Conservation (phyloP, 1,284 basidiomycete species). For the Stygiomarasmius scandens region DNA sequence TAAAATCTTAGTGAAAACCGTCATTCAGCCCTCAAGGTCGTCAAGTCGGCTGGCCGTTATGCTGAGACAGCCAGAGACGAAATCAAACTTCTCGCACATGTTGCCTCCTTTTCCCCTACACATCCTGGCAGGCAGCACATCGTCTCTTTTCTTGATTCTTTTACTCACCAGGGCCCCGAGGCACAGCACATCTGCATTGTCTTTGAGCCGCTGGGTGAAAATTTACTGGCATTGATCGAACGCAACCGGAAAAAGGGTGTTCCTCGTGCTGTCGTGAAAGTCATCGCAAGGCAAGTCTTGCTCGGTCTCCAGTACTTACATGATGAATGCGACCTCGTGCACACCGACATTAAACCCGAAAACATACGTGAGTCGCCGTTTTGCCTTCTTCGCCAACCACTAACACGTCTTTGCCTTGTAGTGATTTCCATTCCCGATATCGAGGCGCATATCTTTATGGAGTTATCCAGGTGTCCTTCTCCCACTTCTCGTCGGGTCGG, state of each 20-base stretch:
- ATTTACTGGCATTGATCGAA: conserved; percentile 82
- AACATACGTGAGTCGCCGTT: conserved; percentile 71
- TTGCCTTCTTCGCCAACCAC: not conserved
- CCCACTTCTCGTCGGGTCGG: conserved; percentile 74
- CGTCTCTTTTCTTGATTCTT: conserved; percentile 88
- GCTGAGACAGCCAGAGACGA: conserved; percentile 91
- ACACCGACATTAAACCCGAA: conserved; percentile 91
- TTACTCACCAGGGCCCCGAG: conserved; percentile 66
- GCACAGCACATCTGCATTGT: conserved; percentile 87
- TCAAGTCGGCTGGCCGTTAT: conserved; percentile 85
- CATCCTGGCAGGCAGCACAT: conserved; percentile 74
- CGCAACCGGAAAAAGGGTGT: conserved; percentile 87
- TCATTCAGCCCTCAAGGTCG: conserved; percentile 90
- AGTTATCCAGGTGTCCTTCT: conserved; percentile 65
- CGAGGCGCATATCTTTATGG: conserved; percentile 67
- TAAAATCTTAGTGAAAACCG: conserved; percentile 49
- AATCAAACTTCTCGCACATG: conserved; percentile 82
- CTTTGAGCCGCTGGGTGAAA: conserved; percentile 91
- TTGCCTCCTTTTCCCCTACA: conserved; percentile 70
- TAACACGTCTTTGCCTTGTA: conserved; percentile 31
- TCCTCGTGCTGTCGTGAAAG: conserved; percentile 77
- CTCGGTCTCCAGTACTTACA: conserved; percentile 91
- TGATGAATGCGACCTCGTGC: conserved; percentile 86
- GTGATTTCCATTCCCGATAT: conserved; percentile 79
- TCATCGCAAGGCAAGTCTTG: conserved; percentile 82